Evolutionary conservation across 441 rosid species (phyloP).

Genomic region (Aleurites moluccanus): DNA sequence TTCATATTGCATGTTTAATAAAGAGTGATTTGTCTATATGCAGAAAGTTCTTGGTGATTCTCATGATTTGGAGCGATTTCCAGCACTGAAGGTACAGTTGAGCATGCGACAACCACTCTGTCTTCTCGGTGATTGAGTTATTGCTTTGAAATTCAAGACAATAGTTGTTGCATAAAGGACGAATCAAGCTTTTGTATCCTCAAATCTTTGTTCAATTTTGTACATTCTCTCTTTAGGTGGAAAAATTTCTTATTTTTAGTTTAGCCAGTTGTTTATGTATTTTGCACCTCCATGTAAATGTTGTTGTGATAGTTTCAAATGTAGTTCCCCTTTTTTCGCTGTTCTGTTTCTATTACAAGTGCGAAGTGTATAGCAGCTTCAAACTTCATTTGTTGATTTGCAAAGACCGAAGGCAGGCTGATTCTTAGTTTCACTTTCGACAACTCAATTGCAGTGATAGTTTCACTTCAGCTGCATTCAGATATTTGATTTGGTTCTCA

Average conservation of each 20-base stretch:
- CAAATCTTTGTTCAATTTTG: background rate
- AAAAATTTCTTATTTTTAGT: background rate
- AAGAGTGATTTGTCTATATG: constrained; percentile 25
- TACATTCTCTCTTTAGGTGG: background rate
- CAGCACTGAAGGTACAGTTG: constrained; percentile 83
- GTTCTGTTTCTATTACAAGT: background rate
- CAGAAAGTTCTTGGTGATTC: constrained; percentile 74
- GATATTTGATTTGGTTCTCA: background rate
- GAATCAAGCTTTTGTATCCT: background rate
- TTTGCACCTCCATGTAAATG: background rate
- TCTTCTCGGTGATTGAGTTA: constrained; percentile 69
- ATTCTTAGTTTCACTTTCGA: too few relatives aligned
- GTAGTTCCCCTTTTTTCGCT: background rate
- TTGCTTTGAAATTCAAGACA: background rate
- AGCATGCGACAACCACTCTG: constrained; percentile 95
- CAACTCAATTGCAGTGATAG: too few relatives aligned
- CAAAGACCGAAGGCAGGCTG: too few relatives aligned
- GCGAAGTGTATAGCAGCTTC: background rate
- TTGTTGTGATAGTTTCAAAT: background rate
- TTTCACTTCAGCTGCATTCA: background rate
- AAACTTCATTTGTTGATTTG: too few relatives aligned
- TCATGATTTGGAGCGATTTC: constrained; percentile 65
- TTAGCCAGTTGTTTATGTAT: background rate
- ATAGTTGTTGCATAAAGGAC: background rate
- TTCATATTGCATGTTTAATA: background rate